Evolutionary conservation across 495 filamentous ascomycete species (phyloP), one percentile per base, ranked within the genome.

Genomic region (Penicillium pulvis): DNA sequence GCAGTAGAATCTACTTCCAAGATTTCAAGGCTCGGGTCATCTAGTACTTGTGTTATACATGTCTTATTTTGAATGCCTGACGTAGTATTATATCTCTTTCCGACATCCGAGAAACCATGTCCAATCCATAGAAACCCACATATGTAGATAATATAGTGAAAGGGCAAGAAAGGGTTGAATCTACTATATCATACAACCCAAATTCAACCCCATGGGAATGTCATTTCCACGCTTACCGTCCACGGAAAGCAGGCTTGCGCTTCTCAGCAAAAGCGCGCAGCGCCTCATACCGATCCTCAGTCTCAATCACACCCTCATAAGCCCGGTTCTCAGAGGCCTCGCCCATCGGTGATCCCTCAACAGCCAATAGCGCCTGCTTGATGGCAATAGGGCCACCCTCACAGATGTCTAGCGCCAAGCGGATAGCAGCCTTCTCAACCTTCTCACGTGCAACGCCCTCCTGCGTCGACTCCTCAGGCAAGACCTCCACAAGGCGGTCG

Each of bases 221-320:
- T 4, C 33, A 36, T 36, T 23, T 23, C 10, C 10, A 12, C 35
- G 39, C 44, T 36, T 65, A 78, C 55, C 73, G 65, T 12, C 93
- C 93, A 65, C 80, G 88, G 66, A 95, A 97, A 23, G 84, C 81
- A 24, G 93, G 92, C 79, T 84, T 92, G 70, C 93, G 84, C 86
- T 95, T 97, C 82, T 96, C 92, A 59, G 77, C 79, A 79, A 98
- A 98, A 33, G 93, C 93, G 60, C 67, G 78, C 68, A 98, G 75
- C 61, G 92, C 93, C 81, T 97, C 93, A 66, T 87, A 75, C 55
- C 92, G 81, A 79, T 98, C 93, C 69, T 92, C 85, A 7, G 90
- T 96, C 60, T 81, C 81, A 28, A 96, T 79, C 5, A 97, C 91
- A 28, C 82, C 75, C 61, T 87, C 83, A 74, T 97, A 97, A 66